Evolutionary conservation across 2,329 filamentous ascomycete genomes (phyloP).

Genomic region (Fusarium nygamai): DNA sequence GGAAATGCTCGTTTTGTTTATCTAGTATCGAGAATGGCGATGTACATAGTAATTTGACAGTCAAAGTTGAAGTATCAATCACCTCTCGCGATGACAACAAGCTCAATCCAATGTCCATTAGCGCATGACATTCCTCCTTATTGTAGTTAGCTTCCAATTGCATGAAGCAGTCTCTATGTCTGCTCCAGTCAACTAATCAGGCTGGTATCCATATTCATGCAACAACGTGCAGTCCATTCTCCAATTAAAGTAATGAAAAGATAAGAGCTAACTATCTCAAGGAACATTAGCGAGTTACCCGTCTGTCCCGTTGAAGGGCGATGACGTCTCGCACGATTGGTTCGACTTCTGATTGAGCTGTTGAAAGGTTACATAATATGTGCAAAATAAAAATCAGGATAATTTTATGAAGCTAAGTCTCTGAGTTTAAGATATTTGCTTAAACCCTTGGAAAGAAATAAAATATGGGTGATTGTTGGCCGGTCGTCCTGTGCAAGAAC

Average conservation of each 20-base stretch:
- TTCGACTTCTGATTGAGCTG: accelerated
- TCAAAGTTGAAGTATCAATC: accelerated
- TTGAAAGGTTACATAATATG: accelerated
- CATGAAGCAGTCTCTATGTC: background rate
- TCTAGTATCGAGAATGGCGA: no score
- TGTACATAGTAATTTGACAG: background rate
- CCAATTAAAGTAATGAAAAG: background rate
- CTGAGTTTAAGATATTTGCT: no score
- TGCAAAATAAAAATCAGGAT: background rate
- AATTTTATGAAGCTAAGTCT: no score
- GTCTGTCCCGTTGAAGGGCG: no score
- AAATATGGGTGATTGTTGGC: background rate
- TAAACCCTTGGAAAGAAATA: no score
- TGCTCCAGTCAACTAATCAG: background rate
- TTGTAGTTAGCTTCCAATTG: accelerated
- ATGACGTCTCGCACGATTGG: background rate
- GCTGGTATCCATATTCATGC: no score
- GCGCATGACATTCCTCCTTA: no score
- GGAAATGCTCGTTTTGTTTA: background rate
- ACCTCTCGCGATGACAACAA: accelerated
- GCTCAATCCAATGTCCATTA: background rate
- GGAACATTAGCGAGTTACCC: background rate
- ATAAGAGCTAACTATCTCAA: background rate
- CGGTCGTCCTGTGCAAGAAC: no score
- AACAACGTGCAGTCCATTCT: background rate